Conservation (phyloP, 495 filamentous ascomycete species). For the Penicillium cinerascens region DNA sequence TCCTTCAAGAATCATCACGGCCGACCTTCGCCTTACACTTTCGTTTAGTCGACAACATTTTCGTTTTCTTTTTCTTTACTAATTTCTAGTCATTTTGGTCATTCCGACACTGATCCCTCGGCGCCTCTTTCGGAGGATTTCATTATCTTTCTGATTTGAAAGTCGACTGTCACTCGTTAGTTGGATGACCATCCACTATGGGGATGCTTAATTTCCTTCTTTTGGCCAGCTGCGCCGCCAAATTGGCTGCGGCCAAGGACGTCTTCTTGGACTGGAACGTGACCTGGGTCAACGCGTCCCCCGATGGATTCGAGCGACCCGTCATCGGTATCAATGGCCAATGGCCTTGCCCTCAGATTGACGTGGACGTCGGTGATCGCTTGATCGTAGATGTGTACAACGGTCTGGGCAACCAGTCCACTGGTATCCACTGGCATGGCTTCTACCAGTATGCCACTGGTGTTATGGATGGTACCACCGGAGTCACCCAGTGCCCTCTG, state of each 20-base stretch:
- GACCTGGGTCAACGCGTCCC: constrained; percentile 76
- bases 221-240: constrained; percentile 21
- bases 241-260: constrained; percentile 28
- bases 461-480: constrained; percentile 60
- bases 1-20: constrained; percentile 7
- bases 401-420: constrained; percentile 67
- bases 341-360: constrained; percentile 72
- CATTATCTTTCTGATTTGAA: constrained; percentile 14
- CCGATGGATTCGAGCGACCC: constrained; percentile 68
- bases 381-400: constrained; percentile 74
- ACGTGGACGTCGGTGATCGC: constrained; percentile 66
- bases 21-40: constrained; percentile 9
- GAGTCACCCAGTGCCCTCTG: constrained; percentile 67
- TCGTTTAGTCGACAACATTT: constrained; percentile 13
- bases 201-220: constrained; percentile 20
- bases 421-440: constrained; percentile 69
- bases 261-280: constrained; percentile 63
- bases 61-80: constrained; percentile 4
- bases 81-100: neutral
- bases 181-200: constrained; percentile 18
- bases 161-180: constrained; percentile 18
- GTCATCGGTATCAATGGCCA: constrained; percentile 79
- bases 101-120: constrained; percentile 7
- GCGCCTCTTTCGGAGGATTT: constrained; percentile 17
- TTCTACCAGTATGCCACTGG: constrained; percentile 59